Conservation (phyloP, 768 basidiomycete genomes). For the Galerina sulciceps region DNA sequence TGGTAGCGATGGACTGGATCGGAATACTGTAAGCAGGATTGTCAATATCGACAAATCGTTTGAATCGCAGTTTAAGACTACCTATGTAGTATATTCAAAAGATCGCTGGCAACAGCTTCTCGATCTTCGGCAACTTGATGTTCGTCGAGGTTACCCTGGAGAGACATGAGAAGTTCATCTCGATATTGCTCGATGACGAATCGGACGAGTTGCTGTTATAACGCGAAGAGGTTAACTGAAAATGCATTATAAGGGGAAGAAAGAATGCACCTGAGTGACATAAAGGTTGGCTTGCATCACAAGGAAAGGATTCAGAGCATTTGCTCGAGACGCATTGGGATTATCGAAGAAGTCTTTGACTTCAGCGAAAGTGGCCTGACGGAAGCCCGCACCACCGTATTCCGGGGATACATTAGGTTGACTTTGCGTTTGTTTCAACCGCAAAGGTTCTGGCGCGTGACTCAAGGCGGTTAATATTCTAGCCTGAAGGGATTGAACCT, state of each 20-base stretch:
- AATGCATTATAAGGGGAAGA: neutral
- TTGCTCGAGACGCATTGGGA: constrained; percentile 83
- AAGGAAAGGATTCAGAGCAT: constrained; percentile 86
- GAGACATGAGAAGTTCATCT: constrained; percentile 75
- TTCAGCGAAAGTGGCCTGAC: constrained; percentile 84
- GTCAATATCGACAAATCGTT: constrained; percentile 8
- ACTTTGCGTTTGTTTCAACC: constrained; percentile 61
- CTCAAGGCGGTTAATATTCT: constrained; percentile 76
- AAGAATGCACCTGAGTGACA: constrained; percentile 77
- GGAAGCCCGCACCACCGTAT: constrained; percentile 72
- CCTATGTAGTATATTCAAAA: constrained; percentile 87
- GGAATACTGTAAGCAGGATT: constrained; percentile 65
- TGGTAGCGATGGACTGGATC: constrained; percentile 90
- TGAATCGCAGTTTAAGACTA: constrained; percentile 28
- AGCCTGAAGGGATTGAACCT: constrained; percentile 79
- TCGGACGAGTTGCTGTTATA: constrained; percentile 82
- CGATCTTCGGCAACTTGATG: constrained; percentile 70
- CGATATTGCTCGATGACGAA: constrained; percentile 93
- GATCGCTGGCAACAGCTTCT: constrained; percentile 85
- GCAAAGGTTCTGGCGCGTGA: constrained; percentile 77
- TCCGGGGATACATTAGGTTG: constrained; percentile 58
- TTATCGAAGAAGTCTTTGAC: constrained; percentile 93
- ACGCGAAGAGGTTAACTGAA: neutral
- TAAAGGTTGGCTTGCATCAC: constrained; percentile 94
- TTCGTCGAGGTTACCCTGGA: constrained; percentile 70